Conservation (phyloP, 352 stramenopile genomes). For the Globisporangium irregulare region DNA sequence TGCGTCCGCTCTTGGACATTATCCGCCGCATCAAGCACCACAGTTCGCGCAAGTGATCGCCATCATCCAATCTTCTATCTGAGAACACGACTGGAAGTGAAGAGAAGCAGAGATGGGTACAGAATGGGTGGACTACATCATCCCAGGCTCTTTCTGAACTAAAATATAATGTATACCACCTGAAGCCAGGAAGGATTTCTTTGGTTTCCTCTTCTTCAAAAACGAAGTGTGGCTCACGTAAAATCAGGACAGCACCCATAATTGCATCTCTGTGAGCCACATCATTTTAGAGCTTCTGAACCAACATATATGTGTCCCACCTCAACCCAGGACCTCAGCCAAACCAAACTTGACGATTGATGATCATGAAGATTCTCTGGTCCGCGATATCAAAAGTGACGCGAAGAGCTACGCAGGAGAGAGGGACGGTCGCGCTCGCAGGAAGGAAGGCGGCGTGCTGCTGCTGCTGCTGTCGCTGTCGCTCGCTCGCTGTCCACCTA, state of each 20-base stretch:
- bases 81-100: too few species aligned
- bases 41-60: slow-evolving; percentile 10
- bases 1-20: slow-evolving; percentile 69
- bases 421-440: neutral
- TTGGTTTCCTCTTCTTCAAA: too few species aligned
- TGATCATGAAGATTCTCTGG: neutral
- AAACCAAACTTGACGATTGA: neutral
- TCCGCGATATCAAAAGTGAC: neutral
- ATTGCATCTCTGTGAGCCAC: too few species aligned
- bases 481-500: neutral
- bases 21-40: slow-evolving; percentile 31
- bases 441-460: neutral
- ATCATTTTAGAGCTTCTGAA: too few species aligned
- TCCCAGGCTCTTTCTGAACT: neutral
- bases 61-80: neutral
- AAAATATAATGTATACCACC: slow-evolving; percentile 7
- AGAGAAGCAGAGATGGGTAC: neutral
- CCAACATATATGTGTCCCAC: too few species aligned
- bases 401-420: neutral
- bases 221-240: too few species aligned
- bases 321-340: too few species aligned
- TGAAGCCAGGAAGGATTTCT: neutral
- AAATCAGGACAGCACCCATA: too few species aligned
- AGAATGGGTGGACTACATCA: slow-evolving; percentile 11
- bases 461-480: neutral